phyloP scores from a whole-genome alignment of 306 rosid genomes.

The Malus domestica region ASM211411v1 NC_041798.1:31747501-31748000 shows the following conservation, averaged over 20 bases:
- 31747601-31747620: conserved; percentile 90
- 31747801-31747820: not conserved
- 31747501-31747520: conserved; percentile 79
- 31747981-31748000: not conserved
- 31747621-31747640: conserved; percentile 13
- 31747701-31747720: not conserved
- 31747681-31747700: not conserved
- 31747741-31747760: not conserved
- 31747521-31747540: conserved; percentile 79
- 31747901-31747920: not conserved
- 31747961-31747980: not conserved
- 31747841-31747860: not conserved
- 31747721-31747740: not conserved
- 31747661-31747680: not conserved
- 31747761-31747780: not conserved
- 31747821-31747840: not conserved
- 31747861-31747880: not conserved
- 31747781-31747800: not conserved
- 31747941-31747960: not conserved
- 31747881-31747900: not conserved
- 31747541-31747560: conserved; percentile 88
- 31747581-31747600: conserved; percentile 74
- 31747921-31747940: not conserved
- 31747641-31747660: not conserved
- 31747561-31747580: conserved; percentile 86